Conservation (phyloP, 148 eudicot species). For the Bassia scoparia region DNA sequence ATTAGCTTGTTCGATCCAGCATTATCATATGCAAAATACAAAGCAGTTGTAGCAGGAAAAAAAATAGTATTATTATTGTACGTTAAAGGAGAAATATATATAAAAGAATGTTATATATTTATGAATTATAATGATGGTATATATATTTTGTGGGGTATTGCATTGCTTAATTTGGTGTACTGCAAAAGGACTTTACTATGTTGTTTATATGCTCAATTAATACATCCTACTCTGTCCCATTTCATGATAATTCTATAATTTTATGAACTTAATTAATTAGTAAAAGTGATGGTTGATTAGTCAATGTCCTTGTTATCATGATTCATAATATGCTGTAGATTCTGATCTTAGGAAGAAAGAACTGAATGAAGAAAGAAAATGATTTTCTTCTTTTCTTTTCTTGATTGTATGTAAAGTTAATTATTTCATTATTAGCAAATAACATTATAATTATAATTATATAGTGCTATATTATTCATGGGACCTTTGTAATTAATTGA, state of each 20-base stretch:
- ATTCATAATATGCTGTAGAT: neutral
- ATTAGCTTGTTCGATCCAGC: neutral
- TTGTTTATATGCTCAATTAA: slow-evolving; percentile 12
- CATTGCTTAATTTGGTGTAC: slow-evolving; percentile 7
- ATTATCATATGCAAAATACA: neutral
- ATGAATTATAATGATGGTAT: neutral
- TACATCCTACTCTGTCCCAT: neutral
- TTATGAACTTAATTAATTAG: too few relatives aligned
- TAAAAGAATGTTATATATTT: neutral
- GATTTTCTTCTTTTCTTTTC: neutral
- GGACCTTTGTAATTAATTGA: too few relatives aligned
- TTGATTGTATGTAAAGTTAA: too few relatives aligned
- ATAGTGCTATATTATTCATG: too few relatives aligned
- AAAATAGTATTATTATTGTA: neutral
- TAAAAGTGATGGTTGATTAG: slow-evolving; percentile 8
- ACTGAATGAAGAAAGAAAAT: neutral
- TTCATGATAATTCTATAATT: neutral
- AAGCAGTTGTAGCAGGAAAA: slow-evolving; percentile 13
- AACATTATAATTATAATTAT: too few relatives aligned
- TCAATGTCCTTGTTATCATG: slow-evolving; percentile 5
- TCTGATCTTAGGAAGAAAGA: neutral
- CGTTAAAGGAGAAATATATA: neutral
- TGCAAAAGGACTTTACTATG: slow-evolving; percentile 1
- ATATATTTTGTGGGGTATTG: slow-evolving; percentile 10
- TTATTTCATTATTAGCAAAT: too few relatives aligned